Conservation (phyloP, 768 basidiomycete species). For the Agaricus blazei region DNA sequence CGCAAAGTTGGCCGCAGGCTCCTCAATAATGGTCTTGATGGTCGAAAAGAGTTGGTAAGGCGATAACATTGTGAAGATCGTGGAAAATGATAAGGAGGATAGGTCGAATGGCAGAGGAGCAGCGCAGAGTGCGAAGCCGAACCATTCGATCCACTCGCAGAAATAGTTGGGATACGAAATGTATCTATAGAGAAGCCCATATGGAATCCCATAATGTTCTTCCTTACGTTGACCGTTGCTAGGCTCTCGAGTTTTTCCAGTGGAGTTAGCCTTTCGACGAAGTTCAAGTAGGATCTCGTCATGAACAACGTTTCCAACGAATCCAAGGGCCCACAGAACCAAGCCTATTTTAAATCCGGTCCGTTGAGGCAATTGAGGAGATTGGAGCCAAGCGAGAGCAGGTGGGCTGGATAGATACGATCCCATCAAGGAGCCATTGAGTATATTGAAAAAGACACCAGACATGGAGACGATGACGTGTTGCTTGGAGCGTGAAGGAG, state of each 20-base stretch:
- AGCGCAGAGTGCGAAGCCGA: constrained; percentile 78
- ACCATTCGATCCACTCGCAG: constrained; percentile 95
- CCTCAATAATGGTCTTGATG: constrained; percentile 12
- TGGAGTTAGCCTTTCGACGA: constrained; percentile 51
- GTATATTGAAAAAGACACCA: constrained; percentile 60
- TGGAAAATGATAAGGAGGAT: constrained; percentile 16
- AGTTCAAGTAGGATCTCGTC: constrained; percentile 88
- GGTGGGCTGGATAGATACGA: constrained; percentile 60
- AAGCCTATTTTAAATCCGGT: constrained; percentile 60
- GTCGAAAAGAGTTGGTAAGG: constrained; percentile 2
- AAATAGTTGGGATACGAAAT: constrained; percentile 93
- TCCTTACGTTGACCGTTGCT: constrained; percentile 12
- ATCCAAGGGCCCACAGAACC: constrained; percentile 63
- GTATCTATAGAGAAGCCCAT: constrained; percentile 68
- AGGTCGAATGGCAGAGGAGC: constrained; percentile 38
- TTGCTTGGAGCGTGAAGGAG: constrained; percentile 72
- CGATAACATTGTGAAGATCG: constrained; percentile 12
- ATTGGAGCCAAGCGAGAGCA: constrained; percentile 38
- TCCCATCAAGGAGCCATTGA: constrained; percentile 71
- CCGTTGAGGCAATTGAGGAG: constrained; percentile 21
- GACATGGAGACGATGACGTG: constrained; percentile 59
- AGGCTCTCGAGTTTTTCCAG: constrained; percentile 1
- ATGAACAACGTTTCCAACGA: constrained; percentile 78
- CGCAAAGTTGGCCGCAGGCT: constrained; percentile 28
- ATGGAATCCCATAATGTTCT: constrained; percentile 76